A percentile compares a stretch with the other conserved stretches of the same genome.
phyloP scores from a whole-genome alignment of 2,329 filamentous ascomycete species.

The Parafenestella ontariensis region DNA sequence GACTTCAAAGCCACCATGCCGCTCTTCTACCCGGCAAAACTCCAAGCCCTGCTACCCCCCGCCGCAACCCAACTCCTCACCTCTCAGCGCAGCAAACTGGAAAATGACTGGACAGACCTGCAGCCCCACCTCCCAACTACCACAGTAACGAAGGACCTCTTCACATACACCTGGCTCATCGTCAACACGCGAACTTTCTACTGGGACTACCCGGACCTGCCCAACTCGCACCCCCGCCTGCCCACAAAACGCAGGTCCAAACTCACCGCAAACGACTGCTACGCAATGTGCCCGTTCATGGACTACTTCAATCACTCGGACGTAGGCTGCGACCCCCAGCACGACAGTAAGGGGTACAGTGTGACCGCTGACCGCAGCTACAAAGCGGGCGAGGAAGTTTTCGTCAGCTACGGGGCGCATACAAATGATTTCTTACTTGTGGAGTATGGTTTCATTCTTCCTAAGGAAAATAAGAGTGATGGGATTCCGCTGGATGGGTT shows the following conservation, averaged over 20 bases:
- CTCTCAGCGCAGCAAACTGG: constrained; percentile 63
- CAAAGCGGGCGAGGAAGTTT: constrained; percentile 67
- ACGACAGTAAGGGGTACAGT: constrained; percentile 60
- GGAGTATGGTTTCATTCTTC: constrained; percentile 65
- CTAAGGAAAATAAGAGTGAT: constrained; percentile 46
- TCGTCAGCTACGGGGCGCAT: constrained; percentile 73
- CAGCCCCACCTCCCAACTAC: constrained; percentile 53
- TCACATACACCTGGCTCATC: constrained; percentile 66
- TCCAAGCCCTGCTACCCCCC: constrained; percentile 51
- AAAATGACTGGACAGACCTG: constrained; percentile 58
- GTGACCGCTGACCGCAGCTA: constrained; percentile 62
- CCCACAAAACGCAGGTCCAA: constrained; percentile 49
- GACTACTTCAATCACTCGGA: constrained; percentile 72
- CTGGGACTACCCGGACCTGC: constrained; percentile 54
- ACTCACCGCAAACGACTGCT: constrained; percentile 62
- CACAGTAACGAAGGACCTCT: constrained; percentile 53
- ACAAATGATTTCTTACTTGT: constrained; percentile 75
- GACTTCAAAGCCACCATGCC: constrained; percentile 68
- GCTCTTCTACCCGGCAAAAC: constrained; percentile 58
- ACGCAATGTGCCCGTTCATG: constrained; percentile 74
- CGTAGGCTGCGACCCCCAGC: constrained; percentile 60
- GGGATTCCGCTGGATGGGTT: constrained; percentile 51
- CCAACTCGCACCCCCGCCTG: constrained; percentile 50
- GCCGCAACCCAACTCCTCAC: constrained; percentile 54
- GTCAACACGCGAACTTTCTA: constrained; percentile 68